A percentile compares a stretch with the other conserved stretches of the same genome.
Conservation (phyloP, 805 yeast species). For the Lachancea kluyveri region DNA sequence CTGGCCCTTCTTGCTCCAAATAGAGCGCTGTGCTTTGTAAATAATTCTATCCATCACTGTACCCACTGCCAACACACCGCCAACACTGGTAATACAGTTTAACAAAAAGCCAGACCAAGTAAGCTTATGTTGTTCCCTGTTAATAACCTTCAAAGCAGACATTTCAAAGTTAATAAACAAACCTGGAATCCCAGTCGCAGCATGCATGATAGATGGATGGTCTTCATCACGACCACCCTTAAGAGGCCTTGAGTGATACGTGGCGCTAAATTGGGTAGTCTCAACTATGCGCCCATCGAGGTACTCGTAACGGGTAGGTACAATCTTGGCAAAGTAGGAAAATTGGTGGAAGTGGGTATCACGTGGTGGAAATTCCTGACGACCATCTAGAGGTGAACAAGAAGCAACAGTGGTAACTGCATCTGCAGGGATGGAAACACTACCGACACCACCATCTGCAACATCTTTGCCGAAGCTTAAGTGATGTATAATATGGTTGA, state of each 20-base stretch:
- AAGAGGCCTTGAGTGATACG: conserved; percentile 81
- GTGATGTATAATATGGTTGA: conserved; percentile 74
- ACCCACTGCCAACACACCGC: conserved; percentile 91
- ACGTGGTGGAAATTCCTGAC: conserved; percentile 26
- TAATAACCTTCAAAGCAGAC: conserved; percentile 86
- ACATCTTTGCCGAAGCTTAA: conserved; percentile 64
- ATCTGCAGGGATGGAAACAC: conserved; percentile 28
- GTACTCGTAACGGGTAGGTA: conserved; percentile 78
- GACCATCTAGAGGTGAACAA: conserved; percentile 54
- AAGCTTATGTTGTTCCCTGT: conserved; percentile 59
- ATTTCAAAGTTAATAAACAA: conserved; percentile 83
- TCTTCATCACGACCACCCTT: conserved; percentile 86
- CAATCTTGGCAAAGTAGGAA: conserved; percentile 82
- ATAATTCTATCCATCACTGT: conserved; percentile 82
- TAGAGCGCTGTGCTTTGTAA: conserved; percentile 79
- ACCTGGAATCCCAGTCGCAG: conserved; percentile 88
- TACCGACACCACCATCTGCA: conserved; percentile 36
- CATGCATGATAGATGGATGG: conserved; percentile 78
- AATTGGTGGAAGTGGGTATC: conserved; percentile 55
- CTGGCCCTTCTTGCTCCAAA: conserved; percentile 31
- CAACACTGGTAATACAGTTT: conserved; percentile 81
- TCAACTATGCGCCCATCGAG: conserved; percentile 37
- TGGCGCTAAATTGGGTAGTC: conserved; percentile 87
- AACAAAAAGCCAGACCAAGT: conserved; percentile 79
- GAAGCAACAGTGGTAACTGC: conserved; percentile 43